Percentiles rank a stretch among this genome's conserved stretches.
Conservation (phyloP, 345 rosid species). For the Lepidium africanum region DNA sequence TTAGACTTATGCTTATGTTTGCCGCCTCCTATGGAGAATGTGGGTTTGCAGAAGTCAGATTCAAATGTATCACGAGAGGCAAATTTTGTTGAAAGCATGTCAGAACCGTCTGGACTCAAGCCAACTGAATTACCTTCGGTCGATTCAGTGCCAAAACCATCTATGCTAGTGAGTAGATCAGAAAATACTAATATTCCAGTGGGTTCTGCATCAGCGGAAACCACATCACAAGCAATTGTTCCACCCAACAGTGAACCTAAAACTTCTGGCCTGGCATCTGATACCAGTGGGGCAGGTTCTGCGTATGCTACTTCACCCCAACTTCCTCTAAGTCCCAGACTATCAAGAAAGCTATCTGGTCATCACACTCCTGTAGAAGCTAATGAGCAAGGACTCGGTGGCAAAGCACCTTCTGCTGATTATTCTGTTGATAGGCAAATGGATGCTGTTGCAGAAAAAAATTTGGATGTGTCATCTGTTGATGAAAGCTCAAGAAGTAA, state of each 20-base stretch:
- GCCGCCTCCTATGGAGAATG: conserved; percentile 56
- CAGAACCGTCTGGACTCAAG: conserved; percentile 34
- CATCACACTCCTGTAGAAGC: conserved; percentile 30
- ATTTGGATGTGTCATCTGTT: conserved; percentile 31
- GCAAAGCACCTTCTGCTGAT: conserved; percentile 37
- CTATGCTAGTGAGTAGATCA: conserved; percentile 23
- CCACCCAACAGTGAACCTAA: conserved; percentile 35
- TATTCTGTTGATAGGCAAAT: conserved; percentile 52
- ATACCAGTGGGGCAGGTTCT: conserved; percentile 41
- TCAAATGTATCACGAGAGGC: conserved; percentile 36
- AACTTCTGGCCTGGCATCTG: conserved; percentile 32
- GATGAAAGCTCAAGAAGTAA: conserved; percentile 42
- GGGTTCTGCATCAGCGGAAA: conserved; percentile 31
- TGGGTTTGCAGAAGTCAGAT: conserved; percentile 47
- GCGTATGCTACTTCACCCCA: conserved; percentile 38
- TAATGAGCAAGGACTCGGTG: conserved; percentile 37
- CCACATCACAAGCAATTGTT: conserved; percentile 23
- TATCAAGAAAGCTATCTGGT: conserved; percentile 46
- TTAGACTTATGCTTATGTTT: conserved; percentile 74
- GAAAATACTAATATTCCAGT: conserved; percentile 30
- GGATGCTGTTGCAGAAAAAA: conserved; percentile 31
- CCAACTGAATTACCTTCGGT: conserved; percentile 32
- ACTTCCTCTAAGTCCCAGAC: conserved; percentile 51
- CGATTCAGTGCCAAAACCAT: conserved; percentile 35
- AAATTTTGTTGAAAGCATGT: conserved; percentile 34